Evolutionary conservation across 768 basidiomycete genomes (phyloP).

Genomic region (Lactifluus pinguis): DNA sequence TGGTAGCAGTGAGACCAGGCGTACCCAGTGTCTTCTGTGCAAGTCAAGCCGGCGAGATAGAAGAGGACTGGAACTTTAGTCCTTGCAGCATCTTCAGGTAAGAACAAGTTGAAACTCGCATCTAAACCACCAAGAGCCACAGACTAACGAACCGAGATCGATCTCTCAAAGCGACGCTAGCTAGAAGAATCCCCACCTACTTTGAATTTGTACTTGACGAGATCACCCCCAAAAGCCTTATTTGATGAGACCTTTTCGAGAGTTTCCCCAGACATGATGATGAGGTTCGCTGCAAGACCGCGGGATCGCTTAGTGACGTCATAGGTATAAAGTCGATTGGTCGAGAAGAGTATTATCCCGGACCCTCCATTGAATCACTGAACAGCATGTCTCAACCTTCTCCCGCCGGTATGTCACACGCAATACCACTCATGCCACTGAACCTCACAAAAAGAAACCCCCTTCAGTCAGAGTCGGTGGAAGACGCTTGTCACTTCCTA

Average conservation of each 20-base stretch:
- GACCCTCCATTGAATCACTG: too few relatives aligned
- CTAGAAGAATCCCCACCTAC: conserved; percentile 29
- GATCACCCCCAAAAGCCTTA: conserved; percentile 70
- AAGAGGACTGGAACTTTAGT: conserved; percentile 59
- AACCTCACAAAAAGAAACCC: background rate
- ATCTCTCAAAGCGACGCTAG: conserved; percentile 8
- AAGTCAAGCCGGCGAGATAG: conserved; percentile 84
- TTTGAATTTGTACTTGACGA: conserved; percentile 71
- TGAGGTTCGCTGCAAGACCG: background rate
- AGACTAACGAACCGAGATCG: conserved; percentile 40
- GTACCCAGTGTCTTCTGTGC: conserved; percentile 90
- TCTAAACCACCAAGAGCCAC: conserved; percentile 55
- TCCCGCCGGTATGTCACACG: conserved; percentile 14
- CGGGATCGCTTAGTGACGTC: conserved; percentile 1
- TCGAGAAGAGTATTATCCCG: too few relatives aligned
- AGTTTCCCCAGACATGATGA: conserved; percentile 21
- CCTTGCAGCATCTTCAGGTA: conserved; percentile 52
- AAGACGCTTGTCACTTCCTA: conserved; percentile 18
- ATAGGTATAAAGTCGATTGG: background rate
- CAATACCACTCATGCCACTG: background rate
- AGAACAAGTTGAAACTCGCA: conserved; percentile 82
- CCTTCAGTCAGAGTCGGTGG: conserved; percentile 16
- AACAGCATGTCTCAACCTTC: conserved; percentile 13
- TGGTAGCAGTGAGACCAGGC: conserved; percentile 15
- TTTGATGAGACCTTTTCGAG: conserved; percentile 68